Evolutionary conservation across 805 yeast genomes (phyloP).

Genomic region (Saccharomycopsis sp.): DNA sequence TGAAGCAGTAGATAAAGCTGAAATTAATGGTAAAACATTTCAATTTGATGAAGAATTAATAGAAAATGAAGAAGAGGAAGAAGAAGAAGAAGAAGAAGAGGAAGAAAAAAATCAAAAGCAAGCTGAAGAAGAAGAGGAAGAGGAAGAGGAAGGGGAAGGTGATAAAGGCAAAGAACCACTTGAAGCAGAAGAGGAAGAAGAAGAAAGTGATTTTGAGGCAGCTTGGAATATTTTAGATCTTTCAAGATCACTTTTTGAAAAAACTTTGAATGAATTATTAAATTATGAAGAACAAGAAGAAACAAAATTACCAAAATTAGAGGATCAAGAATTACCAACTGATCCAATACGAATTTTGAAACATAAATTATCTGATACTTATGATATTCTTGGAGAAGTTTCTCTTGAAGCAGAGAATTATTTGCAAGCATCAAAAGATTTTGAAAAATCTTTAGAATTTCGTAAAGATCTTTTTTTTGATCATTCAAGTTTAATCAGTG

Average conservation of each 20-base stretch:
- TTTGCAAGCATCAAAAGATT: slow-evolving; percentile 63
- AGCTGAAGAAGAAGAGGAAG: slow-evolving; percentile 26
- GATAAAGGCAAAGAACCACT: slow-evolving; percentile 15
- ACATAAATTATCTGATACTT: slow-evolving; percentile 58
- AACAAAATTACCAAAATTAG: slow-evolving; percentile 22
- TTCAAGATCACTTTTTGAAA: slow-evolving; percentile 56
- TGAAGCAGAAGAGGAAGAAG: slow-evolving; percentile 22
- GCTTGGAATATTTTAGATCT: slow-evolving; percentile 85
- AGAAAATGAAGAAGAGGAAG: slow-evolving; percentile 24
- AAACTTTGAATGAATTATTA: slow-evolving; percentile 25
- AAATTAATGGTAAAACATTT: slow-evolving; percentile 16
- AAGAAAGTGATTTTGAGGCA: slow-evolving; percentile 43
- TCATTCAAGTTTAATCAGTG: slow-evolving; percentile 49
- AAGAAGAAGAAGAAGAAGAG: slow-evolving; percentile 20
- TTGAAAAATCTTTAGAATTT: slow-evolving; percentile 44
- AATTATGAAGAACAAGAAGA: slow-evolving; percentile 14
- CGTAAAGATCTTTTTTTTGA: slow-evolving; percentile 40
- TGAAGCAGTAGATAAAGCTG: slow-evolving; percentile 17
- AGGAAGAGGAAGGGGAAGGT: slow-evolving; percentile 20
- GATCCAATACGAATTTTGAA: slow-evolving; percentile 28
- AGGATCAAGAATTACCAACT: slow-evolving; percentile 21
- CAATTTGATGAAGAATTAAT: slow-evolving; percentile 19
- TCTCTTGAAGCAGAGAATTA: slow-evolving; percentile 86
- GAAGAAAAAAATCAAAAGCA: slow-evolving; percentile 21
- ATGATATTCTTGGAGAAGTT: slow-evolving; percentile 79